Evolutionary conservation across 2,329 filamentous ascomycete species (phyloP).

Genomic region (Pseudocercospora pini-densiflorae): DNA sequence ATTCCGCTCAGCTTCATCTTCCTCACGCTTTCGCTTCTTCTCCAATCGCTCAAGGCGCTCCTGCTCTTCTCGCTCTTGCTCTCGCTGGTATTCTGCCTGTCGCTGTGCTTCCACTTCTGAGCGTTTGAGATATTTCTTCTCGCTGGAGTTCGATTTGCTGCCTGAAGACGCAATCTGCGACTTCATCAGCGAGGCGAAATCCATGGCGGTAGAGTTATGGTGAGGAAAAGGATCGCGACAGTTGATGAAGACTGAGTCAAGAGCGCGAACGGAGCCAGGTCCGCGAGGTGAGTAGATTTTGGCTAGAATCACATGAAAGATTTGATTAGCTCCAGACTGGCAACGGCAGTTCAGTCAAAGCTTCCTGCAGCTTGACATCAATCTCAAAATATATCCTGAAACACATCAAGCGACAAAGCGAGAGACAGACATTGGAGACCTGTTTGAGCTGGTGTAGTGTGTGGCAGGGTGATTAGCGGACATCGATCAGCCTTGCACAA

Average conservation of each 20-base stretch:
- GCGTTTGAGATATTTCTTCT: constrained; percentile 81
- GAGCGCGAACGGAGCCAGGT: not conserved
- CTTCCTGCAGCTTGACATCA: constrained; percentile 13
- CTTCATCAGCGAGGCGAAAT: constrained; percentile 93
- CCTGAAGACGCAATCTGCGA: constrained; percentile 72
- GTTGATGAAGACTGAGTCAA: no score
- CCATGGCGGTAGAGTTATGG: constrained; percentile 63
- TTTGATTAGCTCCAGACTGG: not conserved
- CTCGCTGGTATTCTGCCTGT: constrained; percentile 76
- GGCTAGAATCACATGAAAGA: not conserved
- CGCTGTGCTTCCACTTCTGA: constrained; percentile 85
- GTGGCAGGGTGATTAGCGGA: not conserved
- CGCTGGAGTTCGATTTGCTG: constrained; percentile 64
- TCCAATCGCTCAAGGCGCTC: constrained; percentile 71
- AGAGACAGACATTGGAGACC: not conserved
- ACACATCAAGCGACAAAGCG: not conserved
- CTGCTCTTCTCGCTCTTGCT: constrained; percentile 75
- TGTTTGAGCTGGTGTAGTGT: not conserved
- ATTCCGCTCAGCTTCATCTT: constrained; percentile 75
- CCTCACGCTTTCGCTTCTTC: constrained; percentile 87
- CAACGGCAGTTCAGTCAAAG: not conserved
- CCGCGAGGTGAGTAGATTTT: not conserved
- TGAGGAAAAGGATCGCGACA: not conserved
- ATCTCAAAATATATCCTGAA: not conserved
- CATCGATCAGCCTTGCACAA: not conserved